These are phyloP conservation scores for Xylaria sp. DNA, from an alignment of 2,329 filamentous ascomycete genomes.

Conservation along the genomic window DNA sequence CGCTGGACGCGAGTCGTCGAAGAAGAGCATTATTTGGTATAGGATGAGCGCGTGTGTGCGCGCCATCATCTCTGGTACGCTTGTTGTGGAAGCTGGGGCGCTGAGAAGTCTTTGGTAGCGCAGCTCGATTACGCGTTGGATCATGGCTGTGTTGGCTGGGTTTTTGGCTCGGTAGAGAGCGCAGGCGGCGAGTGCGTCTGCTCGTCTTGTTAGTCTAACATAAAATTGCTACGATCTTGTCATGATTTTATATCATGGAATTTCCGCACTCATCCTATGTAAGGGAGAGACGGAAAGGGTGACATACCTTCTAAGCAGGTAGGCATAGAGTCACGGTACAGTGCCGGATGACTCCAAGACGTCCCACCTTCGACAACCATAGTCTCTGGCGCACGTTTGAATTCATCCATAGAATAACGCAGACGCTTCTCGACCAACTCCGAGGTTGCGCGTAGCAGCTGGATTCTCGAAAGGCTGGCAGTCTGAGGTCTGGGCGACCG, in stretches of 20 bases:
- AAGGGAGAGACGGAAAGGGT: neutral
- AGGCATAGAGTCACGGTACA: conserved; percentile 37
- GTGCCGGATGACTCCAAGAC: conserved; percentile 34
- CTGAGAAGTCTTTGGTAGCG: conserved; percentile 33
- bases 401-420: conserved; percentile 27
- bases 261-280: neutral
- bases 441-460: conserved; percentile 21
- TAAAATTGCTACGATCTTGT: neutral
- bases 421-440: conserved; percentile 33
- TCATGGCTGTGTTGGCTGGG: conserved; percentile 26
- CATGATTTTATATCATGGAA: neutral
- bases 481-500: conserved; percentile 4
- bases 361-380: conserved; percentile 33
- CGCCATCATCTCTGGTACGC: conserved; percentile 26
- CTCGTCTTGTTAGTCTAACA: conserved; percentile 2
- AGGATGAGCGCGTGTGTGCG: conserved; percentile 36
- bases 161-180: conserved; percentile 34
- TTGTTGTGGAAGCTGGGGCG: conserved; percentile 11
- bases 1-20: conserved; percentile 30
- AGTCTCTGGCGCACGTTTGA: conserved; percentile 29
- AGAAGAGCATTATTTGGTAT: conserved; percentile 37
- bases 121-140: conserved; percentile 33
- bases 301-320: conserved; percentile 32
- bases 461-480: conserved; percentile 15
- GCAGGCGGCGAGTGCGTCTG: conserved; percentile 36